phyloP scores from a whole-genome alignment of 2,329 filamentous ascomycete genomes.

The Xylariaceae sp. region DNA sequence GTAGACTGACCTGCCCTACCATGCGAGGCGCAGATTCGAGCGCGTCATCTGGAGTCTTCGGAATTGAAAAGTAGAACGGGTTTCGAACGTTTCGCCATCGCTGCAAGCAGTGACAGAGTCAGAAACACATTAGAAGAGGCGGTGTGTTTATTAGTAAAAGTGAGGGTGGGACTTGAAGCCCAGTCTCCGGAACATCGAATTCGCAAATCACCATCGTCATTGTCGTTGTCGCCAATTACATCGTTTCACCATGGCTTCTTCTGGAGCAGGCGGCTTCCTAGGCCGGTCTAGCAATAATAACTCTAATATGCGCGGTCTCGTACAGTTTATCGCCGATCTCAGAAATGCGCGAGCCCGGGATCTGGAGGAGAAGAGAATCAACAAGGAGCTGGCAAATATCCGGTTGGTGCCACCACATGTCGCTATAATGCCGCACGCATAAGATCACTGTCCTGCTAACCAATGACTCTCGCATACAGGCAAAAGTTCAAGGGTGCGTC shows the following conservation, averaged over 20 bases:
- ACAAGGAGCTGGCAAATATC: constrained; percentile 98
- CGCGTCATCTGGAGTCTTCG: constrained; percentile 27
- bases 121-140: constrained; percentile 13
- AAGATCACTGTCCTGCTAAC: constrained; percentile 11
- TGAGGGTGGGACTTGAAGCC: constrained; percentile 21
- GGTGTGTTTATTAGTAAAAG: constrained; percentile 18
- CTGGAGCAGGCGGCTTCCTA: constrained; percentile 53
- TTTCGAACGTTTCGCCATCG: constrained; percentile 1
- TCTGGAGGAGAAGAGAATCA: constrained; percentile 97
- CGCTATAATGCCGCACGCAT: background rate
- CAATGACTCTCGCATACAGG: constrained; percentile 35
- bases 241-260: constrained; percentile 46
- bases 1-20: constrained; percentile 29
- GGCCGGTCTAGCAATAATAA: constrained; percentile 61
- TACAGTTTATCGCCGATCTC: constrained; percentile 97
- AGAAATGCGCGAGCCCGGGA: constrained; percentile 92
- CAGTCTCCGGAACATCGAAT: constrained; percentile 20
- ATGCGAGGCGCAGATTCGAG: constrained; percentile 31
- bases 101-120: constrained; percentile 3
- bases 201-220: background rate
- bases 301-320: constrained; percentile 73
- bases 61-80: constrained; percentile 17
- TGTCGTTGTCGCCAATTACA: constrained; percentile 11
- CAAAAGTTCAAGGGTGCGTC: constrained; percentile 85
- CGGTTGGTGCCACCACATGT: constrained; percentile 47